Conservation (phyloP, 2,329 filamentous ascomycete species). For the Fusarium incarnatum region DNA sequence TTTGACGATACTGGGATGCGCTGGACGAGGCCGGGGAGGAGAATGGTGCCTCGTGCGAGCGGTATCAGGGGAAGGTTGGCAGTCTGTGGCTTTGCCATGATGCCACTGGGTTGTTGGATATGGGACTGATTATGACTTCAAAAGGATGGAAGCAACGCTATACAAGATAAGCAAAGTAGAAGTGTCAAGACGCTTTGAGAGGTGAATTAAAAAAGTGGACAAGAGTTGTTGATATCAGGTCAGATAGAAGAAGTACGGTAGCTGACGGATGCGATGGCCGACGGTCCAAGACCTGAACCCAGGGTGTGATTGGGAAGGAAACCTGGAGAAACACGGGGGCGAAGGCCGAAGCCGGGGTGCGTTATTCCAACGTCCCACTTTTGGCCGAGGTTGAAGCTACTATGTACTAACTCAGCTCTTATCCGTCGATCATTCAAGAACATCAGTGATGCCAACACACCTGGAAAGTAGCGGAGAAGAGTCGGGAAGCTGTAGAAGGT, state of each 20-base stretch:
- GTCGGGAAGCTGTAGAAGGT: slow-evolving; percentile 25
- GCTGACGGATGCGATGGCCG: slow-evolving; percentile 24
- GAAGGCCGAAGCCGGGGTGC: slow-evolving; percentile 42
- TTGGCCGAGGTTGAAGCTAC: slow-evolving; percentile 41
- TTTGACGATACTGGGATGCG: slow-evolving; percentile 83
- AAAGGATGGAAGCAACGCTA: slow-evolving; percentile 15
- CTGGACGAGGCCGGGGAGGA: slow-evolving; percentile 86
- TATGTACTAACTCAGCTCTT: slow-evolving; percentile 1
- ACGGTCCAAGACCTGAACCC: slow-evolving; percentile 11
- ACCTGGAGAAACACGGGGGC: slow-evolving; percentile 47
- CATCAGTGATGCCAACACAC: slow-evolving; percentile 21
- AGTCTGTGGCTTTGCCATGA: slow-evolving; percentile 57
- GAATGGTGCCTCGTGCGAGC: slow-evolving; percentile 81
- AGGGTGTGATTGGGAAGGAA: slow-evolving; percentile 37
- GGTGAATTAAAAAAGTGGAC: slow-evolving; percentile 9
- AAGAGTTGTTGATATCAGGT: slow-evolving; percentile 33
- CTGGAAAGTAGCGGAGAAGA: slow-evolving; percentile 8
- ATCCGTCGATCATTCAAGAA: slow-evolving; percentile 2
- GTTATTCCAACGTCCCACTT: slow-evolving; percentile 35
- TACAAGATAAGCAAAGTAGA: slow-evolving; percentile 4
- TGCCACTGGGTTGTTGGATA: slow-evolving; percentile 32
- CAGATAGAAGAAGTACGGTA: slow-evolving; percentile 37
- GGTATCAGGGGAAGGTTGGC: slow-evolving; percentile 80
- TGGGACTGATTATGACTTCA: slow-evolving; percentile 1
- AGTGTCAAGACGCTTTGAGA: not conserved